A percentile compares a stretch with the other conserved stretches of the same genome.
Evolutionary conservation across 169 alveolate genomes (phyloP).

Genomic region (Eimeria acervulina): DNA sequence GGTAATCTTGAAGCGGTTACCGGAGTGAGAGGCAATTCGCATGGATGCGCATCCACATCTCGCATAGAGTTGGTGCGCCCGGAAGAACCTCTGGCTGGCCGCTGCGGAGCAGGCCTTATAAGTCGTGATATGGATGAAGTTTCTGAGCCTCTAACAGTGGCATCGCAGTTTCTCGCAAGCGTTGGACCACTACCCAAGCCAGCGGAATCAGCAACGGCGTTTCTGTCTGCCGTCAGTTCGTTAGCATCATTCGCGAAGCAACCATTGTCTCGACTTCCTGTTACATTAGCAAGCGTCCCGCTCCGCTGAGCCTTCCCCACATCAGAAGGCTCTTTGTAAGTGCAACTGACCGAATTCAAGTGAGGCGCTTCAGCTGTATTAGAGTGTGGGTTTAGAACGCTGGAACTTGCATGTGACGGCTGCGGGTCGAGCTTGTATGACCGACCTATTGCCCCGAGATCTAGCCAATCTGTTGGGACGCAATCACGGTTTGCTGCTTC

Average conservation of each 20-base stretch:
- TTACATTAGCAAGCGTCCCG: neutral
- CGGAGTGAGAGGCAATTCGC: slow-evolving; percentile 61
- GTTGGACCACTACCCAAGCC: neutral
- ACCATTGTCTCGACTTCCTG: neutral
- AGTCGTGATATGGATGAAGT: neutral
- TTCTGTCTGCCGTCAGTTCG: slow-evolving; percentile 8
- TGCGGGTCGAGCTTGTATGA: slow-evolving; percentile 63
- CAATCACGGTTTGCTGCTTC: slow-evolving; percentile 62
- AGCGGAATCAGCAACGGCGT: slow-evolving; percentile 31
- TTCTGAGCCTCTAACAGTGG: neutral
- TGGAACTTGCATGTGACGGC: slow-evolving; percentile 16
- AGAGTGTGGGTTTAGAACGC: neutral
- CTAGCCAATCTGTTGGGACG: slow-evolving; percentile 76
- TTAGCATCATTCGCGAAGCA: neutral
- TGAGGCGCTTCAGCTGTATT: slow-evolving; percentile 20
- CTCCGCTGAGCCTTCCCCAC: neutral
- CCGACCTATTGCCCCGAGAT: slow-evolving; percentile 22
- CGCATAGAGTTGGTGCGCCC: slow-evolving; percentile 71
- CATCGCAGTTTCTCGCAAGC: slow-evolving; percentile 1
- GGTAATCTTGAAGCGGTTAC: slow-evolving; percentile 63
- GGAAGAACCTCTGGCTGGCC: slow-evolving; percentile 36
- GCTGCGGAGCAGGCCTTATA: slow-evolving; percentile 25
- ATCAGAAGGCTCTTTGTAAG: neutral
- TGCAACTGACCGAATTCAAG: neutral
- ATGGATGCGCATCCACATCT: slow-evolving; percentile 23